phyloP scores from a whole-genome alignment of 805 yeast genomes.

The Kuraishia ogatae region DNA sequence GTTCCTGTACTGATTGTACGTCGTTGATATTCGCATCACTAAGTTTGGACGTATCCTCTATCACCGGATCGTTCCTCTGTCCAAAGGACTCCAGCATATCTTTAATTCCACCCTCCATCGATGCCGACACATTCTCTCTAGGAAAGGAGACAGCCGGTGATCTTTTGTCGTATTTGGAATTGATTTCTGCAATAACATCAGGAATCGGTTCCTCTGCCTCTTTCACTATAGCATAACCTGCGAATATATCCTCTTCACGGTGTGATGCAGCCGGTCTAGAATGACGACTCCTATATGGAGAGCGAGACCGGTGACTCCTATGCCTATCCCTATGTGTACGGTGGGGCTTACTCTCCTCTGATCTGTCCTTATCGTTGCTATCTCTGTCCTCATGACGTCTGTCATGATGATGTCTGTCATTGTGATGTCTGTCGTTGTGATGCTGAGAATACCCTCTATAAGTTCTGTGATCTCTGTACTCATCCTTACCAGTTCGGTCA shows the following conservation, averaged over 20 bases:
- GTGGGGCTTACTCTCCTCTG: no score
- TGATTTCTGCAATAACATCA: background rate
- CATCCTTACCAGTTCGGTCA: no score
- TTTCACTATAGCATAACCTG: conserved; percentile 3
- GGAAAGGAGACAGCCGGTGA: background rate
- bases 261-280: background rate
- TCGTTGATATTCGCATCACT: no score
- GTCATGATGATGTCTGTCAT: no score
- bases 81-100: background rate
- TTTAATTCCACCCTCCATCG: background rate
- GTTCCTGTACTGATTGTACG: no score
- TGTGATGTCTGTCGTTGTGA: no score
- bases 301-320: background rate
- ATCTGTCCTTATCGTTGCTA: no score
- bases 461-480: no score
- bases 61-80: background rate
- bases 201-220: background rate
- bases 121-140: background rate
- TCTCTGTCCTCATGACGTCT: no score
- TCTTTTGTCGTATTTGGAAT: background rate
- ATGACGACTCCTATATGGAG: background rate
- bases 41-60: background rate
- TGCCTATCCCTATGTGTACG: background rate
- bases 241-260: conserved; percentile 7
- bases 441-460: no score